Evolutionary conservation across 768 basidiomycete genomes (phyloP).

Genomic region (Sporobolomyces roseus): DNA sequence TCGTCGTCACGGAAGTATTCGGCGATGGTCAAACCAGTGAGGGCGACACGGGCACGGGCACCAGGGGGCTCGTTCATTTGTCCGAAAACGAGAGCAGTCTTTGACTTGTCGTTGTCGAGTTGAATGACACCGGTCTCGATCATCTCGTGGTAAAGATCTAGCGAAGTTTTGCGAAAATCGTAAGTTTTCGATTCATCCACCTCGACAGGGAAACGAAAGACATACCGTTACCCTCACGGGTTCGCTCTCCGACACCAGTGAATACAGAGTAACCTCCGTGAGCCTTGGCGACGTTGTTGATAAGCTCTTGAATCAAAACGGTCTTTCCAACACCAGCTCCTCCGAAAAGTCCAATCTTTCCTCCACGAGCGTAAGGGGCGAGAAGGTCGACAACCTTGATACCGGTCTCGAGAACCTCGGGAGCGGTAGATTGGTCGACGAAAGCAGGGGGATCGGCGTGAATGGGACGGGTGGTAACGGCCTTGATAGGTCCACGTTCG

Average conservation of each 20-base stretch:
- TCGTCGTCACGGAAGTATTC: constrained; percentile 99
- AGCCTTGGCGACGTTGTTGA: constrained; percentile 99
- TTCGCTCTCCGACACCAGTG: constrained; percentile 97
- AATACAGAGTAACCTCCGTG: constrained; percentile 96
- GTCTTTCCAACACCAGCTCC: constrained; percentile 99
- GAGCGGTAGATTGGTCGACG: constrained; percentile 97
- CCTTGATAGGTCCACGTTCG: constrained; percentile 97
- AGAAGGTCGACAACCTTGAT: constrained; percentile 99
- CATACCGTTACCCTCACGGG: constrained; percentile 95
- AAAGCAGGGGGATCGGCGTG: constrained; percentile 96
- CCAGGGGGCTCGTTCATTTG: constrained; percentile 99
- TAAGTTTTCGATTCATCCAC: neutral
- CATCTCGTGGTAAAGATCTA: constrained; percentile 88
- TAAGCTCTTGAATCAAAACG: constrained; percentile 90
- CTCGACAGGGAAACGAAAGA: neutral
- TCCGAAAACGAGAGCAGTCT: constrained; percentile 99
- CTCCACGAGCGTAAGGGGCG: constrained; percentile 99
- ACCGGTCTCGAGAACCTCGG: constrained; percentile 98
- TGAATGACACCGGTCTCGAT: constrained; percentile 99
- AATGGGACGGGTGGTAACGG: constrained; percentile 70
- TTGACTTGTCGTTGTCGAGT: constrained; percentile 91
- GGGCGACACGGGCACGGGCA: constrained; percentile 99
- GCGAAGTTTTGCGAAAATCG: neutral
- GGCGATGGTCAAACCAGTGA: constrained; percentile 97
- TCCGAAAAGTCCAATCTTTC: constrained; percentile 99